Percentiles rank a stretch among this genome's conserved stretches.
Evolutionary conservation across 345 rosid species (phyloP).

Genomic region (Citrus sp.): DNA sequence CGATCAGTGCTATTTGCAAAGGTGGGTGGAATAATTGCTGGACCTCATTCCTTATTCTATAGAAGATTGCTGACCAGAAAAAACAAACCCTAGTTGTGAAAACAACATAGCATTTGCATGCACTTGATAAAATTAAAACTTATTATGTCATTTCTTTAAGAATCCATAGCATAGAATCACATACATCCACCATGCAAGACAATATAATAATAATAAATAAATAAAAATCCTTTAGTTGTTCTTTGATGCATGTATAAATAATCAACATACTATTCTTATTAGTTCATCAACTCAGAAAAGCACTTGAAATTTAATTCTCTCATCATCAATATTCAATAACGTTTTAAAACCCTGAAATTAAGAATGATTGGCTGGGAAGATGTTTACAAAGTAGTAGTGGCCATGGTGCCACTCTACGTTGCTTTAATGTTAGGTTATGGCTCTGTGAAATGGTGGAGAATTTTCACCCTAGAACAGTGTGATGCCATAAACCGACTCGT

Average conservation of each 20-base stretch:
- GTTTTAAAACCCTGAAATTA: neutral
- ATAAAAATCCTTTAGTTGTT: neutral
- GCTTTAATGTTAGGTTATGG: conserved; percentile 80
- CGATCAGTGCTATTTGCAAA: conserved; percentile 11
- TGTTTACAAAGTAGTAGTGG: conserved; percentile 70
- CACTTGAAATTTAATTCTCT: neutral
- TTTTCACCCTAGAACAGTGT: conserved; percentile 68
- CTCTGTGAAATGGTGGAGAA: conserved; percentile 85
- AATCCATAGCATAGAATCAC: conserved; percentile 14
- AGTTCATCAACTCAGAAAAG: neutral
- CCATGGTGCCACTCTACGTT: conserved; percentile 78
- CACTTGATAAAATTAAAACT: neutral
- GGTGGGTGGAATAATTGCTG: conserved; percentile 31
- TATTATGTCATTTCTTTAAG: conserved; percentile 1
- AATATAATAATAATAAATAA: neutral
- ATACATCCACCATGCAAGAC: conserved; percentile 12
- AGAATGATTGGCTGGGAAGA: conserved; percentile 74
- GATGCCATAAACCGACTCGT: conserved; percentile 75
- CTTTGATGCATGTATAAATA: conserved; percentile 10
- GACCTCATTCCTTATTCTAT: conserved; percentile 37
- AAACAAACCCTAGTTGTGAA: conserved; percentile 10
- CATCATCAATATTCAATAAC: neutral
- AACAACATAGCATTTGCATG: conserved; percentile 9
- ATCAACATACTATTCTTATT: neutral
- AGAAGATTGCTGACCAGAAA: conserved; percentile 8